Evolutionary conservation across 176 grass and related monocot genomes (phyloP), one percentile per base, ranked within the genome.

Genomic region (Rhynchospora pubera): DNA sequence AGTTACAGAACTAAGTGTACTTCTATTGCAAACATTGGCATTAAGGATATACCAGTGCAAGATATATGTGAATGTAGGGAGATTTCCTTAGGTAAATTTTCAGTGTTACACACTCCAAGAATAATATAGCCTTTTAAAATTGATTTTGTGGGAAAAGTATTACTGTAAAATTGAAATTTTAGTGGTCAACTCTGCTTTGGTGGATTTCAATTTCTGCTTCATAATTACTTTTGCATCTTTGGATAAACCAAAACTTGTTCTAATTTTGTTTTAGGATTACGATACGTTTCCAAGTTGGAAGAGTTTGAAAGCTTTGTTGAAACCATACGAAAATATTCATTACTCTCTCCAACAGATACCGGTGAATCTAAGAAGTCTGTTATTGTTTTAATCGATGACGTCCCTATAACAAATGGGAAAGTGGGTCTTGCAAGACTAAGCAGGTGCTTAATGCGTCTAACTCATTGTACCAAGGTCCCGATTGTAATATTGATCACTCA

Each of bases 211-310:
- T 28, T 53, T 14, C 10, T 75, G 9, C 22, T 26, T 43, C 8
- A 42, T 28, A 75, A 26, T 75, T 75, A 70, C 0, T 57, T 82
- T 75, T 79, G 28, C 28, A 23, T 84, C n/a, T n/a, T n/a, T n/a
- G n/a, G n/a, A n/a, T n/a, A n/a, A n/a, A n/a, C n/a, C n/a, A n/a
- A n/a, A 59, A 77, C 16, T 82, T 45, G 63, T 63, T 50, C 90
- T 82, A 63, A 79, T 57, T 74, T 67, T 21, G 74, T 85, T 85
- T 77, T 78, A 97, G 95, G 89, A 70, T 78, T 97, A 70, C 80
- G 60, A 22, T 98, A 98, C 85, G 70, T 90, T 67, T 98, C 95
- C 57, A 98, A 98, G 87, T 87, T 98, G 90, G 92, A 98, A 84
- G 95, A 98, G 84, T 94, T 98, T 79, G 92, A 91, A 82, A 93